Percentiles rank a stretch among this genome's conserved stretches.
Evolutionary conservation across 1,139 yeast species (phyloP).

Genomic region (Suzukiozyma palmioleophila): DNA sequence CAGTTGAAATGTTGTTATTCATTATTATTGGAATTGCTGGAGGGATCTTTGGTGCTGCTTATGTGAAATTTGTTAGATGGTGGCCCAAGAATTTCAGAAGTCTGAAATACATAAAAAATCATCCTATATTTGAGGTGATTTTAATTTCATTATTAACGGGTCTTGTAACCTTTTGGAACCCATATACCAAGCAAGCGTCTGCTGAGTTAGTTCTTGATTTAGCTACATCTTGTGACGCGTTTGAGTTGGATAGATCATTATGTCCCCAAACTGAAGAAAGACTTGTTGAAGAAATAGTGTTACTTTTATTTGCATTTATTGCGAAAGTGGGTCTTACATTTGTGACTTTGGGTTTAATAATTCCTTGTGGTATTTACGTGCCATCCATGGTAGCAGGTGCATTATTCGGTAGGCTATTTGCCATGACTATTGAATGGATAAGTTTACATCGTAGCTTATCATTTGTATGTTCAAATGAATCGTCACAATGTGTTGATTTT

Average conservation of each 20-base stretch:
- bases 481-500: constrained; percentile 37
- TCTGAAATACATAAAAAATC: constrained; percentile 26
- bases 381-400: constrained; percentile 72
- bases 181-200: constrained; percentile 50
- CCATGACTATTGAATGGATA: constrained; percentile 42
- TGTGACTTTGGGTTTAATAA: constrained; percentile 56
- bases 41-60: constrained; percentile 54
- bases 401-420: constrained; percentile 53
- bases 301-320: constrained; percentile 40
- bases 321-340: constrained; percentile 47
- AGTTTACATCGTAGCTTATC: constrained; percentile 20
- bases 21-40: constrained; percentile 52
- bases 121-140: constrained; percentile 48
- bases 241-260: constrained; percentile 25
- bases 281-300: constrained; percentile 29
- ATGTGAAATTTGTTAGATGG: constrained; percentile 47
- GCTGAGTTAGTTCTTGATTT: constrained; percentile 50
- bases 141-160: constrained; percentile 48
- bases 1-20: constrained; percentile 45
- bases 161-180: constrained; percentile 46
- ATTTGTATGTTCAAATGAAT: constrained; percentile 14
- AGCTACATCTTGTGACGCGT: constrained; percentile 45
- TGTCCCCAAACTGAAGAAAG: constrained; percentile 36
- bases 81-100: constrained; percentile 46
- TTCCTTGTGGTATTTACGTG: constrained; percentile 65